phyloP scores from a whole-genome alignment of 441 rosid species.

The Euphorbia schlechtendalii region DNA sequence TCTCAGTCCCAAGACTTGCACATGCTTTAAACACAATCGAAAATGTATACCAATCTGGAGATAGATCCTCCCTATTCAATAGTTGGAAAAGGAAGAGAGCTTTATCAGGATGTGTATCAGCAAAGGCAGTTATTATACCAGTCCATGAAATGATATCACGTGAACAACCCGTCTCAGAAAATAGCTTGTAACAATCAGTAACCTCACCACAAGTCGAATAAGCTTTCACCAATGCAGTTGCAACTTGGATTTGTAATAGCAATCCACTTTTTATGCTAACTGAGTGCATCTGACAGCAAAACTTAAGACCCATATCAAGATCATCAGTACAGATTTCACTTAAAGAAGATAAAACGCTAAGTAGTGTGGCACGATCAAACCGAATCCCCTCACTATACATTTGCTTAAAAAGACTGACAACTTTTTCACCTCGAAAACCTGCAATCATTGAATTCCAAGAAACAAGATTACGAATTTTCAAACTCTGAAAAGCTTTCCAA shows the following conservation, averaged over 20 bases:
- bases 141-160: conserved; percentile 69
- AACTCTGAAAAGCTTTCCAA: conserved; percentile 46
- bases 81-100: conserved; percentile 55
- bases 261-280: conserved; percentile 48
- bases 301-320: conserved; percentile 29
- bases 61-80: conserved; percentile 34
- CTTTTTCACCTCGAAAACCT: conserved; percentile 45
- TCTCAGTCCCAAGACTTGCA: conserved; percentile 57
- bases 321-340: conserved; percentile 27
- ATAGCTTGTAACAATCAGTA: conserved; percentile 48
- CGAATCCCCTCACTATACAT: conserved; percentile 47
- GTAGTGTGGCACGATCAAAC: conserved; percentile 63
- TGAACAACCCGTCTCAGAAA: conserved; percentile 33
- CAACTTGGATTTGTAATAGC: conserved; percentile 48
- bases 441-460: conserved; percentile 84
- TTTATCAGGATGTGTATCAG: conserved; percentile 50
- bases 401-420: conserved; percentile 35
- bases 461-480: conserved; percentile 40
- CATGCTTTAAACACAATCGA: conserved; percentile 78
- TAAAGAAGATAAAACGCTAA: conserved; percentile 58
- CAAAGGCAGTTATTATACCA: conserved; percentile 57
- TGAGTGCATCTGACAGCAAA: conserved; percentile 53
- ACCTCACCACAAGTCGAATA: conserved; percentile 53
- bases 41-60: conserved; percentile 66
- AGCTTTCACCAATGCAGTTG: conserved; percentile 62